These are phyloP conservation scores for Macrophomina tecta DNA, from an alignment of 2,329 filamentous ascomycete genomes.

Conservation along the genomic window DNA sequence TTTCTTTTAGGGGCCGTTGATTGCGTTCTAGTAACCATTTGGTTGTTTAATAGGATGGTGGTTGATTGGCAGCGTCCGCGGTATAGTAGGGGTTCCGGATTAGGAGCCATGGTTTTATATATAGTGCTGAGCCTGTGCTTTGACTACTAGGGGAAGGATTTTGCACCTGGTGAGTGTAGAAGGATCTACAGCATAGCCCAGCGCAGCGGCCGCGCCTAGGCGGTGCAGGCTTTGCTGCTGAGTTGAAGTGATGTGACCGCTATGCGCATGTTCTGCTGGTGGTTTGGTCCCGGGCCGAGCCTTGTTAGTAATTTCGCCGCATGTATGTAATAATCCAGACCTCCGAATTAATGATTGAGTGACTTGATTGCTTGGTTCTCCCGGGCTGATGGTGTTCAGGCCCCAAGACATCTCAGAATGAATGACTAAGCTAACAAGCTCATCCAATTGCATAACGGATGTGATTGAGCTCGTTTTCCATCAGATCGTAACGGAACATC, in stretches of 20 bases:
- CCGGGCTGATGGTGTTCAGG: too few relatives aligned
- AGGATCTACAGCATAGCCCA: not conserved
- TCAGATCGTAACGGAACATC: too few relatives aligned
- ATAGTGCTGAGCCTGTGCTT: not conserved
- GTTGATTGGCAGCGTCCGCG: not conserved
- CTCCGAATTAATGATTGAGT: too few relatives aligned
- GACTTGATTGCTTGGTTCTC: too few relatives aligned
- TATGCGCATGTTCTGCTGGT: slow-evolving; percentile 7
- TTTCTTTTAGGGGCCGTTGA: not conserved
- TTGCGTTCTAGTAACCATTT: not conserved
- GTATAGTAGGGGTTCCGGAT: not conserved
- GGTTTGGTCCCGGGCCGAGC: not conserved
- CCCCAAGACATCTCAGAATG: too few relatives aligned
- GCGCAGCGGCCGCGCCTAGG: not conserved
- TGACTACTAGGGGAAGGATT: not conserved
- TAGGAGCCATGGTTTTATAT: slow-evolving; percentile 1
- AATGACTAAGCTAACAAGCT: too few relatives aligned
- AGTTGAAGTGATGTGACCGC: not conserved
- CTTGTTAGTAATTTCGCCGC: too few relatives aligned
- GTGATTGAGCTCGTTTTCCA: too few relatives aligned
- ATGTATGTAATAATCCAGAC: too few relatives aligned
- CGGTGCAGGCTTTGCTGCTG: slow-evolving; percentile 4
- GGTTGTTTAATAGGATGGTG: not conserved
- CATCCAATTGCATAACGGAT: too few relatives aligned
- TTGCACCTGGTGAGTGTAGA: slow-evolving; percentile 2